Conservation (phyloP, 805 yeast genomes). For the Candida fluviatilis region DNA sequence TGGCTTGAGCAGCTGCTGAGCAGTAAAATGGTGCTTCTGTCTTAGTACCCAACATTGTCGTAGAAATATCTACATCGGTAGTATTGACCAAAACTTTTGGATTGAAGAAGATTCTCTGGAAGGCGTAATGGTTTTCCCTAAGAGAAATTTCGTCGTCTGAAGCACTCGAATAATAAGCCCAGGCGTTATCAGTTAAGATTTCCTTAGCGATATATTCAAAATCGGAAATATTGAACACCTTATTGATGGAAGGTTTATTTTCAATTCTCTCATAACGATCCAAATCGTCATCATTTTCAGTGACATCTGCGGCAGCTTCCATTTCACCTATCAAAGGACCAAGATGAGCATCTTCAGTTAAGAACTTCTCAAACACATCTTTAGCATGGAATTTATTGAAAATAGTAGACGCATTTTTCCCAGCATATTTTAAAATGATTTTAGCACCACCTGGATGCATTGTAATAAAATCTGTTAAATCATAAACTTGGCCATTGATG, state of each 20-base stretch:
- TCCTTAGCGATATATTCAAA: conserved; percentile 38
- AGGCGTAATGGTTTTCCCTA: conserved; percentile 88
- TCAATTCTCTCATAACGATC: conserved; percentile 5
- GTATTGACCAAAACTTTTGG: conserved; percentile 85
- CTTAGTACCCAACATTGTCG: conserved; percentile 47
- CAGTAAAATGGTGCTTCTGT: conserved; percentile 45
- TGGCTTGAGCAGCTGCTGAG: conserved; percentile 45
- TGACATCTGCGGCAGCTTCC: conserved; percentile 3
- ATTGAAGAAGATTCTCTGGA: conserved; percentile 81
- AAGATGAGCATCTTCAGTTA: conserved; percentile 7
- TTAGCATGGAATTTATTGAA: conserved; percentile 38
- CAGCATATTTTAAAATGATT: conserved; percentile 46
- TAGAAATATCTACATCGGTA: conserved; percentile 59
- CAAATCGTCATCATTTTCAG: conserved; percentile 5
- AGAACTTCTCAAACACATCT: conserved; percentile 15
- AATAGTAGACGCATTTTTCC: conserved; percentile 52
- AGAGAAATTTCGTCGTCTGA: conserved; percentile 92
- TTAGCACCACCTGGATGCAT: conserved; percentile 52
- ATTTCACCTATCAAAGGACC: conserved; percentile 9
- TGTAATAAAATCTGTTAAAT: conserved; percentile 32
- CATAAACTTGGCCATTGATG: conserved; percentile 31
- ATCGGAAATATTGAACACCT: conserved; percentile 32
- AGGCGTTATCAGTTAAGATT: conserved; percentile 28
- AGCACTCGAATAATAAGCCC: conserved; percentile 70
- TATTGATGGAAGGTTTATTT: conserved; percentile 25